A percentile compares a stretch with the other conserved stretches of the same genome.
Conservation (phyloP, 2,329 filamentous ascomycete genomes). For the Dissoconium aciculare region DNA sequence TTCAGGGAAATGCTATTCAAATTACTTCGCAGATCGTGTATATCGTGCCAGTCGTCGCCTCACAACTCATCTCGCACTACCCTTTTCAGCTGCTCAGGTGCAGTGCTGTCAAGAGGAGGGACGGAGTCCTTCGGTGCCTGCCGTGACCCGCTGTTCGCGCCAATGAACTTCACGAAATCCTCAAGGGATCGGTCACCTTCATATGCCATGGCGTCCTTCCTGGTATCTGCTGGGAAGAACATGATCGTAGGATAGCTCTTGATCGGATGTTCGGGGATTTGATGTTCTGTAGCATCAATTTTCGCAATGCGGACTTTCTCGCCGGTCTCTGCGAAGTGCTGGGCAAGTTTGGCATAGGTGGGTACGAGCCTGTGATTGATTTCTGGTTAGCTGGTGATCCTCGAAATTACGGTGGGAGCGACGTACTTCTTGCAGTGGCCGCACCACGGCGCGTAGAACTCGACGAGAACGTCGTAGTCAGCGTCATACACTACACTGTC, state of each 20-base stretch:
- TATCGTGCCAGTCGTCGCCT: too few relatives aligned
- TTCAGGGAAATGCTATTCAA: too few relatives aligned
- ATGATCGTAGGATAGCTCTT: neutral
- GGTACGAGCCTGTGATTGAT: neutral
- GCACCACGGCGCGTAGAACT: conserved; percentile 94
- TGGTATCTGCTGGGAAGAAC: neutral
- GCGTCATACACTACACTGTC: neutral
- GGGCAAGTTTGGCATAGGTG: neutral
- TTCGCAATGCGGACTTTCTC: neutral
- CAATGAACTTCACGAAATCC: neutral
- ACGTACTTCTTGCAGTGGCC: conserved; percentile 65
- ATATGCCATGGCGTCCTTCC: neutral
- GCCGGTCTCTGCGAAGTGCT: neutral
- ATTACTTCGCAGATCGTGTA: too few relatives aligned
- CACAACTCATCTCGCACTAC: too few relatives aligned
- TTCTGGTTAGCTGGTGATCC: too few relatives aligned
- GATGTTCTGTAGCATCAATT: neutral
- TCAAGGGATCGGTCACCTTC: neutral
- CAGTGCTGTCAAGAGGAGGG: too few relatives aligned
- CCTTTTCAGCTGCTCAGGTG: too few relatives aligned
- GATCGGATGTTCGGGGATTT: neutral
- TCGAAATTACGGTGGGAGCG: too few relatives aligned
- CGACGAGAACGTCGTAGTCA: conserved; percentile 14
- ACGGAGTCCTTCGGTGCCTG: too few relatives aligned
- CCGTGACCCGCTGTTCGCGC: neutral